Evolutionary conservation across 2,329 filamentous ascomycete genomes (phyloP), one percentile per base, ranked within the genome.

Genomic region (Diaporthe sp.): DNA sequence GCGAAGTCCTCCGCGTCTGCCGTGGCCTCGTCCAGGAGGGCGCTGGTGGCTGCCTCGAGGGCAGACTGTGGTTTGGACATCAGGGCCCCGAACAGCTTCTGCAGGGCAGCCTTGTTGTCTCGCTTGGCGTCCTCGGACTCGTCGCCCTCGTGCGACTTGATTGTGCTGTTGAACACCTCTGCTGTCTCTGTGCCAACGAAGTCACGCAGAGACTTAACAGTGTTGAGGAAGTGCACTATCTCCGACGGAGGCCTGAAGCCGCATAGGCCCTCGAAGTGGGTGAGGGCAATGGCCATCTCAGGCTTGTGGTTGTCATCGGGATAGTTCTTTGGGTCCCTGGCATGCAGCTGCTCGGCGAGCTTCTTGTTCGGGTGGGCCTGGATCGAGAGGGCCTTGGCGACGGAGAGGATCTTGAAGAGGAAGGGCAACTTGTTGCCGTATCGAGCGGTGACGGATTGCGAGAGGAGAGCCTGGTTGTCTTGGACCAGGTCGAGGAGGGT

Each of bases 231-330:
- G 82, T 97, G 94, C 0, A 92, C 88, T 76, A 98, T 97, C 84
- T 99, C 96, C 7, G 86, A 87, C 30, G 98, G 87, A 0, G 97
- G 97, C 13, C 97, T 91, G 88, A 99, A 99, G 44, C 97, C 97
- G 80, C 97, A 99, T 44, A 99, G 90, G 0, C 97, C 97, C 82
- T 98, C 96, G 78, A 99, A 99, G 0, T 95, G 93, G 1, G 97
- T 98, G 80, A 99, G 93, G 76, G 97, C 97, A 83, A 99, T 98
- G 76, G 97, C 96, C 97, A 99, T 99, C 85, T 99, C 97, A 44
- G 97, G 97, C 86, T 99, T 99, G 88, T 99, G 97, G 86, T 99
- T 99, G 87, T 98, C 96, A 87, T 99, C 95, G 73, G 96, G 97
- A 82, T 99, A 99, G 87, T 99, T 97, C 85, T 94, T 75, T 65